Base-by-base conservation (phyloP, 768 basidiomycete genomes). In the Neoboletus brunneissimus region DNA sequence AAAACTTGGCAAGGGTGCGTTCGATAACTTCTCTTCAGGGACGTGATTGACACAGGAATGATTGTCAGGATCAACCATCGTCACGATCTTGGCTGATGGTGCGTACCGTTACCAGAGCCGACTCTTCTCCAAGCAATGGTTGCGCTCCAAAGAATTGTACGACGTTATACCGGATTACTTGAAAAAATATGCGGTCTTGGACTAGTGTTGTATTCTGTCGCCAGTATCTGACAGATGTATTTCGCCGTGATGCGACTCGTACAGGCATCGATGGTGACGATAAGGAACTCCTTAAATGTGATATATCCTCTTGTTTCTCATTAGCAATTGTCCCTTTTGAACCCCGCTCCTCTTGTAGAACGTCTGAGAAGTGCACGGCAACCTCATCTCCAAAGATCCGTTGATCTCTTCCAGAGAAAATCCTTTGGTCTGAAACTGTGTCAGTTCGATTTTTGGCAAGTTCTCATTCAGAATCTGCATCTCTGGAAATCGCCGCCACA, bases 71-170 rank as follows among this genome's bases (percentile, higher is more conserved):
- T 88, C 88, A 22, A 91, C 80, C 16, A 79, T 98, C 29, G 94
- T 86, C 2, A 99, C 97, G 5, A 81, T 98, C 51, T 74, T 99
- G 38, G 92, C 89, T 71, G 97, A 99, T 68, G 97, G 96, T 8
- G 97, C 97, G 44, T 96, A 98, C 67, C 83, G 97, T 67, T 97
- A 99, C 68, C 97, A 98, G 75, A 95, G 91, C 58, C 83, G 97
- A 12, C 76, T 99, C 35, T 99, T 99, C 77, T 97, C 94, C 16
- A 89, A 89, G 70, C 83, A 84, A 63, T 99, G 97, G 97, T 75
- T 99, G 46, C 77, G 85, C 67, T 76, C 81, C 35, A 98, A 98
- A 70, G 86, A 81, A 0, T 76, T 99, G 48, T 79, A 82, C 41
- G 76, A 81, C 34, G 86, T 87, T 23, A 91, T 99, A 66, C 95